Percentiles rank a stretch among this genome's conserved stretches.
phyloP scores from a whole-genome alignment of 768 basidiomycete genomes.

The Hericium alpestre region DNA sequence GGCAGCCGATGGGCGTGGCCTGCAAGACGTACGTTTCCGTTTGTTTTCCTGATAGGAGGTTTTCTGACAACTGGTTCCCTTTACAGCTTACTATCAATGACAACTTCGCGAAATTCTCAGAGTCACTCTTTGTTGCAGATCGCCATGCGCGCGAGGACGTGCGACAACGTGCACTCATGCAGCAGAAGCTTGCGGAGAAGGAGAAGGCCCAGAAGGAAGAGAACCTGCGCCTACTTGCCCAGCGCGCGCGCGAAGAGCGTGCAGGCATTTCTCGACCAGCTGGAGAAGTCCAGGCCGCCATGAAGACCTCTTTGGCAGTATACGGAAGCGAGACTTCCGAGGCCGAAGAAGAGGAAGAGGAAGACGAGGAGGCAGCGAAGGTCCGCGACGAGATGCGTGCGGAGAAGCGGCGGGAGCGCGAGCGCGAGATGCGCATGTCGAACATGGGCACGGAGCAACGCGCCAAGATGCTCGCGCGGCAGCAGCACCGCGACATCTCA shows the following conservation, averaged over 20 bases:
- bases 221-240: constrained; percentile 84
- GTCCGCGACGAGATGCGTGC: constrained; percentile 84
- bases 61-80: not conserved
- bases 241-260: constrained; percentile 92
- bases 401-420: constrained; percentile 88
- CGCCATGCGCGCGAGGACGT: constrained; percentile 98
- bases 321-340: constrained; percentile 76
- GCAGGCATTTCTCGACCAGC: constrained; percentile 64
- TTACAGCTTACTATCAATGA: constrained; percentile 92
- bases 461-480: constrained; percentile 88
- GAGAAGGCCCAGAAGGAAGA: constrained; percentile 97
- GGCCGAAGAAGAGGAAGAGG: constrained; percentile 33
- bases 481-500: constrained; percentile 97
- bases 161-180: constrained; percentile 91
- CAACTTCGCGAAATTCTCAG: constrained; percentile 98
- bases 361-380: constrained; percentile 69
- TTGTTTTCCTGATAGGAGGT: not conserved
- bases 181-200: constrained; percentile 97
- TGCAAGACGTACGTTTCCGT: constrained; percentile 75
- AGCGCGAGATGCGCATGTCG: constrained; percentile 96
- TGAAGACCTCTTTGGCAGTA: constrained; percentile 68
- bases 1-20: constrained; percentile 94
- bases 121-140: constrained; percentile 90
- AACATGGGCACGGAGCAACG: constrained; percentile 98
- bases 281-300: constrained; percentile 54